A percentile compares a stretch with the other conserved stretches of the same genome.
Evolutionary conservation across 2,329 filamentous ascomycete species (phyloP).

Genomic region (Cercospora zeae-maydis): DNA sequence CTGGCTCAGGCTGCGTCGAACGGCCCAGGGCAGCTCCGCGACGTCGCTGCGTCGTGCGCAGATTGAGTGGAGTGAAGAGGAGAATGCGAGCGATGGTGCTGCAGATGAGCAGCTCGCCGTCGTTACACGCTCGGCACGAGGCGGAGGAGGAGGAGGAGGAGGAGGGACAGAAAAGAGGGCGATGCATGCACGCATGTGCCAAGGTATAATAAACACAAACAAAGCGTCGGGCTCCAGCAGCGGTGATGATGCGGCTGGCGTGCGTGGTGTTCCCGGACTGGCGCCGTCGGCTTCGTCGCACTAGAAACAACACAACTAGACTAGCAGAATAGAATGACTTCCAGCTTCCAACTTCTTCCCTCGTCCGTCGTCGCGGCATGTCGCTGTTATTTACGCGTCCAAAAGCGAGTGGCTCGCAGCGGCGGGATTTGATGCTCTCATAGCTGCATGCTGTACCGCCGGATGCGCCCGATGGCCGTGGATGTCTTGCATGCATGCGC

Average conservation of each 20-base stretch:
- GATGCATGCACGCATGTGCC: background rate
- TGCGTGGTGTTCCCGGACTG: background rate
- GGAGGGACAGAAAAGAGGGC: background rate
- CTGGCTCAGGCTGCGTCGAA: background rate
- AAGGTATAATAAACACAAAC: conserved; percentile 5
- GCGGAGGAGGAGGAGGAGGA: background rate
- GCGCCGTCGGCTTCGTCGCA: background rate
- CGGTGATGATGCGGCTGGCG: no score
- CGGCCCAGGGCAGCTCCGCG: conserved; percentile 1
- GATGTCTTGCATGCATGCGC: conserved; percentile 4
- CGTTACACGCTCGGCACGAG: background rate
- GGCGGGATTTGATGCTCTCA: background rate
- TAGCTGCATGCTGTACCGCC: background rate
- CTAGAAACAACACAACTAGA: no score
- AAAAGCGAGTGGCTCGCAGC: conserved; percentile 3
- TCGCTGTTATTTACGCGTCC: conserved; percentile 3
- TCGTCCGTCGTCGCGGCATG: background rate
- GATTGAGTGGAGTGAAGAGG: background rate
- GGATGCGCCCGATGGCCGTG: background rate
- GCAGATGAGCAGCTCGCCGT: background rate
- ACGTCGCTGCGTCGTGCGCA: background rate
- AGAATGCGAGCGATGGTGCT: background rate
- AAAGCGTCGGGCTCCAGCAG: background rate
- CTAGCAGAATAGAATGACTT: no score
- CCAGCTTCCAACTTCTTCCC: background rate